Percentiles rank a stretch among this genome's conserved stretches.
phyloP scores from a whole-genome alignment of 441 rosid genomes.

The Pelargonium citronellum region DNA sequence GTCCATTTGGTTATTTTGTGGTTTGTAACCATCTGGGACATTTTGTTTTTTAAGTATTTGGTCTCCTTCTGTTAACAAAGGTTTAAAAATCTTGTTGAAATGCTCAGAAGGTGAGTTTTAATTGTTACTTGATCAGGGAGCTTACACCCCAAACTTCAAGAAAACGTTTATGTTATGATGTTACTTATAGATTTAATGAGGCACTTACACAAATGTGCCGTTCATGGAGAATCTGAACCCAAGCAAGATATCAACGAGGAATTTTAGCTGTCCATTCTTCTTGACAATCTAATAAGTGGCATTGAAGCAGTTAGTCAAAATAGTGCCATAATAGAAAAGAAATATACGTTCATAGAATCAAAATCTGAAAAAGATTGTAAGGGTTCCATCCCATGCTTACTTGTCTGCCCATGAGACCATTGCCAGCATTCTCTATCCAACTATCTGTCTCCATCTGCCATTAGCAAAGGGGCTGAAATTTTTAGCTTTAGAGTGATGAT shows the following conservation, averaged over 20 bases:
- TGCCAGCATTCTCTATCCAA: slow-evolving; percentile 88
- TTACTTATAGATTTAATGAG: background rate
- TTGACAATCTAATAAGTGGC: slow-evolving; percentile 45
- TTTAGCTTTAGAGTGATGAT: slow-evolving; percentile 6
- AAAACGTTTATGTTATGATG: background rate
- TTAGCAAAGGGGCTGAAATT: slow-evolving; percentile 5
- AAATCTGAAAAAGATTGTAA: background rate
- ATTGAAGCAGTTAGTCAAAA: background rate
- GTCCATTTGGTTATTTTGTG: no score
- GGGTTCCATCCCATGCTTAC: slow-evolving; percentile 23
- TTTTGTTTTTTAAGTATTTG: no score
- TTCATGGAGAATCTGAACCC: slow-evolving; percentile 82
- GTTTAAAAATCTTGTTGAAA: no score
- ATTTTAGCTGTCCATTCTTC: slow-evolving; percentile 54
- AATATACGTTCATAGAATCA: background rate
- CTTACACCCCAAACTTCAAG: no score
- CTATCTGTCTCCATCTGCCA: slow-evolving; percentile 80
- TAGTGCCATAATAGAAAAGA: background rate
- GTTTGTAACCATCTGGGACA: no score
- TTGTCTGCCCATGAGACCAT: slow-evolving; percentile 94
- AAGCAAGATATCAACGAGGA: slow-evolving; percentile 54
- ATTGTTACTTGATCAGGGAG: no score
- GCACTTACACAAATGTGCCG: slow-evolving; percentile 59
- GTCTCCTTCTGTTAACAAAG: no score
- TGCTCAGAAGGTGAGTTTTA: no score